A percentile compares a stretch with the other conserved stretches of the same genome.
phyloP scores from a whole-genome alignment of 345 rosid genomes.

The Hypericum androsaemum region DNA sequence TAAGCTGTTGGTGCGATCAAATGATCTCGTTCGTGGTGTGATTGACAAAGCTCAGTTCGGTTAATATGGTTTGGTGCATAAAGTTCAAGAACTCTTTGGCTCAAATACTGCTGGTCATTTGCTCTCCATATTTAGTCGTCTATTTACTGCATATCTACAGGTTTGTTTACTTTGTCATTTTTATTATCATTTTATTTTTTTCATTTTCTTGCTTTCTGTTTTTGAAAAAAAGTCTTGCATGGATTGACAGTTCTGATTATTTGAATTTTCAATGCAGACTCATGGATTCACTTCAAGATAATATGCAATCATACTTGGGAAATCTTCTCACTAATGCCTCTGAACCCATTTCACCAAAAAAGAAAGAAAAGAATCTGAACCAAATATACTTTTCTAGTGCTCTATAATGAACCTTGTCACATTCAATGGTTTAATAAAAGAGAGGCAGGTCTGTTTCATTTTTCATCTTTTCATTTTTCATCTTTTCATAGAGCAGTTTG shows the following conservation, averaged over 20 bases:
- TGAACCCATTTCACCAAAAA: too few species aligned
- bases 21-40: slow-evolving; percentile 73
- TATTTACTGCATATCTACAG: slow-evolving; percentile 87
- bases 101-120: slow-evolving; percentile 75
- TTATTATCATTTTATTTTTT: background rate
- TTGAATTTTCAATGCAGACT: slow-evolving; percentile 43
- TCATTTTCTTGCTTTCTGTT: background rate
- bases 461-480: too few species aligned
- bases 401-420: too few species aligned
- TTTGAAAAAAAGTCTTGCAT: background rate
- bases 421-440: too few species aligned
- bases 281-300: slow-evolving; percentile 98
- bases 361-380: too few species aligned
- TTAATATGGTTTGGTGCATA: slow-evolving; percentile 87
- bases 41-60: slow-evolving; percentile 99
- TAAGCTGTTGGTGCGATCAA: slow-evolving; percentile 52
- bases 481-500: too few species aligned
- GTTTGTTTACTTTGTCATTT: slow-evolving; percentile 22
- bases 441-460: too few species aligned
- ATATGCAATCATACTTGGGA: too few species aligned
- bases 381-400: too few species aligned
- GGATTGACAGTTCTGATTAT: slow-evolving; percentile 16
- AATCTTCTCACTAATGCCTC: too few species aligned
- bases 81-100: slow-evolving; percentile 91
- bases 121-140: slow-evolving; percentile 80